phyloP scores from a whole-genome alignment of 306 rosid genomes.

The Hylodesmum podocarpum region DNA sequence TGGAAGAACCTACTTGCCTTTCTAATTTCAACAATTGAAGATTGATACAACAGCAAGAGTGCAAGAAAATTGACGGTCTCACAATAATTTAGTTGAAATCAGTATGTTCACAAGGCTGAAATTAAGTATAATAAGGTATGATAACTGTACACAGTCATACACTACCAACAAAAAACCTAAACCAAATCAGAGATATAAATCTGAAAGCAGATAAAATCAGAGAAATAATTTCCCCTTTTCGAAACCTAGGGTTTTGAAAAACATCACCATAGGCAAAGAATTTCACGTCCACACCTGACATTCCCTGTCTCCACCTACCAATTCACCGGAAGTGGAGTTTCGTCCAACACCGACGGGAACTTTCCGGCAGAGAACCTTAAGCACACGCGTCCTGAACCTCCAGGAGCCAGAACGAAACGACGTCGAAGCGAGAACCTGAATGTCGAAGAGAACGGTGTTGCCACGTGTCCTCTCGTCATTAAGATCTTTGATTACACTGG shows the following conservation, averaged over 20 bases:
- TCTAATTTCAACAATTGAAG: neutral
- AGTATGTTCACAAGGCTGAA: neutral
- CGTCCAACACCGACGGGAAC: conserved; percentile 42
- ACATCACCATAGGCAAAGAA: neutral
- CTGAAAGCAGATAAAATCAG: neutral
- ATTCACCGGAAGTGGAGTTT: conserved; percentile 44
- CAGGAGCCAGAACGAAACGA: conserved; percentile 70
- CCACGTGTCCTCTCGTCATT: conserved; percentile 40
- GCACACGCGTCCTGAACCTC: conserved; percentile 57
- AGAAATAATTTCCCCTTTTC: neutral
- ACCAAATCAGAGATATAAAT: conserved; percentile 13
- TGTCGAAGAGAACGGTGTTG: conserved; percentile 44
- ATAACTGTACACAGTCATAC: conserved; percentile 26
- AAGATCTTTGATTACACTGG: conserved; percentile 9
- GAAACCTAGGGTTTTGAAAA: conserved; percentile 32
- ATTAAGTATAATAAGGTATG: neutral
- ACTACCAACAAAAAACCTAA: conserved; percentile 22
- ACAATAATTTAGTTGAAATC: neutral
- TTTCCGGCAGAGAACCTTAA: conserved; percentile 58
- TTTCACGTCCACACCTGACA: conserved; percentile 70
- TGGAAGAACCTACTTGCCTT: neutral
- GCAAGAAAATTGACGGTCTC: neutral
- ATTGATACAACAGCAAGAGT: neutral
- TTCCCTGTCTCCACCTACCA: conserved; percentile 42
- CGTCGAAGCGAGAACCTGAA: conserved; percentile 48